Conservation (phyloP, 306 rosid species). For the Canavalia gladiata region DNA sequence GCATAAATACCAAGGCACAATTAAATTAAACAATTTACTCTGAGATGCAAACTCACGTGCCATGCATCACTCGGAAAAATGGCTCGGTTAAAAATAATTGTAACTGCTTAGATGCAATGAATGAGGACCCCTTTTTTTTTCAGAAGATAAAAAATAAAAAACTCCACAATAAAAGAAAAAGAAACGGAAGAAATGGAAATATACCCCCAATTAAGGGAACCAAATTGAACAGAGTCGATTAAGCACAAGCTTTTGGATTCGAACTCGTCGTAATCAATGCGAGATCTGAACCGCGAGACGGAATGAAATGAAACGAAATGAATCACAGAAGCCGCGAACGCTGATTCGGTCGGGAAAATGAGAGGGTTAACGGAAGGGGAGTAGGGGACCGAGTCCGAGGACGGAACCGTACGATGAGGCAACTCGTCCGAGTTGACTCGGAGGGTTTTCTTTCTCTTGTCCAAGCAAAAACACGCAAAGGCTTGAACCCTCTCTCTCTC, state of each 20-base stretch:
- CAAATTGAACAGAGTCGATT: constrained; percentile 29
- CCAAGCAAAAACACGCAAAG: constrained; percentile 45
- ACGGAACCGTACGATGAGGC: constrained; percentile 31
- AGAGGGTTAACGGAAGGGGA: neutral
- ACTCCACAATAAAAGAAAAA: neutral
- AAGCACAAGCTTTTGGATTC: constrained; percentile 43
- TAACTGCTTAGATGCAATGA: neutral
- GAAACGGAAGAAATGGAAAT: constrained; percentile 7
- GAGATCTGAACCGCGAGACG: constrained; percentile 59
- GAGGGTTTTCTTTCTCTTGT: constrained; percentile 26
- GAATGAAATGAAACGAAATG: neutral
- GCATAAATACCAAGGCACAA: constrained; percentile 39
- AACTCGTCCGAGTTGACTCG: constrained; percentile 65
- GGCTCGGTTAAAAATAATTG: neutral
- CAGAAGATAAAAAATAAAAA: neutral
- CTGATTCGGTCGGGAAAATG: neutral
- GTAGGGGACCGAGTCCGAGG: constrained; percentile 38
- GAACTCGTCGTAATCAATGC: constrained; percentile 59
- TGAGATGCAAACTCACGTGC: neutral
- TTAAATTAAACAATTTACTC: neutral
- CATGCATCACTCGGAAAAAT: constrained; percentile 13
- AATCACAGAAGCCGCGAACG: neutral
- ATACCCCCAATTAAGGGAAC: constrained; percentile 20
- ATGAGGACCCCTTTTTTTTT: neutral
- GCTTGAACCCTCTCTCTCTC: constrained; percentile 34